Conservation (phyloP, 192 early-diverging fungal species). For the Martensiomyces pterosporus region DNA sequence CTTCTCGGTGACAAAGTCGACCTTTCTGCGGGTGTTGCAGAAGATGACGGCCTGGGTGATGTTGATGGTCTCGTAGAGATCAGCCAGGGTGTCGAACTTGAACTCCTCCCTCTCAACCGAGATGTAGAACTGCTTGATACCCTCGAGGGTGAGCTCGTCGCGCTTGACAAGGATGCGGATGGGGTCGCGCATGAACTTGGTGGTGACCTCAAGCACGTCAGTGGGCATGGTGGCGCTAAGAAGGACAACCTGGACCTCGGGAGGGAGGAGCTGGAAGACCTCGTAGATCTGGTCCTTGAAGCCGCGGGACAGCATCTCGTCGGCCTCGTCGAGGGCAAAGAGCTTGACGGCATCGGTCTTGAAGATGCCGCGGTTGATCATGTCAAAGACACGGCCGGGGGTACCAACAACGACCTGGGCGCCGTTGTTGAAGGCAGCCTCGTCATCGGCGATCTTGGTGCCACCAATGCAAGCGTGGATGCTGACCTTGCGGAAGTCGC, state of each 20-base stretch:
- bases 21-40: slow-evolving; percentile 99
- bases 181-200: slow-evolving; percentile 98
- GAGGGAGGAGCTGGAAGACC: slow-evolving; percentile 89
- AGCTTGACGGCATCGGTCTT: slow-evolving; percentile 87
- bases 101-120: slow-evolving; percentile 98
- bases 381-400: slow-evolving; percentile 97
- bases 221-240: slow-evolving; percentile 95
- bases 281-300: slow-evolving; percentile 99
- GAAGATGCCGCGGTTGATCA: slow-evolving; percentile 92
- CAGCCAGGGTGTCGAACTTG: slow-evolving; percentile 98
- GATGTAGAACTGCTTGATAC: slow-evolving; percentile 97
- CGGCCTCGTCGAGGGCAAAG: slow-evolving; percentile 99
- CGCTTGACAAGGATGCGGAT: slow-evolving; percentile 98
- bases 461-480: slow-evolving; percentile 98
- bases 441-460: slow-evolving; percentile 89
- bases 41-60: slow-evolving; percentile 99
- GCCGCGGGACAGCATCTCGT: slow-evolving; percentile 97
- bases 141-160: slow-evolving; percentile 93
- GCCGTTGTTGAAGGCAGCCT: slow-evolving; percentile 71
- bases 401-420: slow-evolving; percentile 96
- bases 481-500: slow-evolving; percentile 92
- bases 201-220: slow-evolving; percentile 94
- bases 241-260: slow-evolving; percentile 90
- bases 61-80: slow-evolving; percentile 97
- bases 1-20: slow-evolving; percentile 99